Evolutionary conservation across 2,329 filamentous ascomycete genomes (phyloP), one percentile per base, ranked within the genome.

Genomic region (Sarocladiaceae sp.): DNA sequence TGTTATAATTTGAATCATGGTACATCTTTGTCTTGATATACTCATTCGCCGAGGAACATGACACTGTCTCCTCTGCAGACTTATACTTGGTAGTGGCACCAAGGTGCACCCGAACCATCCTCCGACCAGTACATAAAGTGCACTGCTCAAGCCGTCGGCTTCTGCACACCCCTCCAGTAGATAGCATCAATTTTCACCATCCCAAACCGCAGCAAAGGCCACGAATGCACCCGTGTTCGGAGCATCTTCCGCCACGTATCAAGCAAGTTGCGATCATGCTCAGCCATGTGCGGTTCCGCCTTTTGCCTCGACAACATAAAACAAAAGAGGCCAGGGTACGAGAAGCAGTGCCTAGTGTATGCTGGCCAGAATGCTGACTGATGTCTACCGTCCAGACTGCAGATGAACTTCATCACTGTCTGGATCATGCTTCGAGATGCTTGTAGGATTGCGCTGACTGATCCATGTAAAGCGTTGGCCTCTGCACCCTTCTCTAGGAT

Each of bases 141-240:
- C n/a, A n/a, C n/a, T 82, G 5, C 59, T 65, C 48, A 75, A 71
- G 12, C 20, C 22, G 37, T 42, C 12, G 37, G 22, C 37, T 22
- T 42, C 23, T 42, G 63, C 12, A 58, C 33, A 20, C 50, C 25
- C 31, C 59, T 60, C 58, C 58, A 60, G 39, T 56, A 59, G 3
- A 60, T 50, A 1, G 58, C 58, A 50, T 60, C 58, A 23, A 60
- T 54, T 46, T 60, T 60, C 2, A 59, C 58, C 11, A 58, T 56
- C 1, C 50, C 58, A 36, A 60, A 59, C 1, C 58, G 53, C 13
- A 60, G 42, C 3, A 60, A 35, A 2, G 57, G 56, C 58, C 58
- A 60, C 5, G 57, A 55, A 20, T 54, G 54, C 8, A 57, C 57
- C 20, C 57, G 53, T 20, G 58, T 57, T 2, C 58, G 50, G 49